Evolutionary conservation across 1,284 basidiomycete genomes (phyloP).

Genomic region (Ceratobasidium sp.): DNA sequence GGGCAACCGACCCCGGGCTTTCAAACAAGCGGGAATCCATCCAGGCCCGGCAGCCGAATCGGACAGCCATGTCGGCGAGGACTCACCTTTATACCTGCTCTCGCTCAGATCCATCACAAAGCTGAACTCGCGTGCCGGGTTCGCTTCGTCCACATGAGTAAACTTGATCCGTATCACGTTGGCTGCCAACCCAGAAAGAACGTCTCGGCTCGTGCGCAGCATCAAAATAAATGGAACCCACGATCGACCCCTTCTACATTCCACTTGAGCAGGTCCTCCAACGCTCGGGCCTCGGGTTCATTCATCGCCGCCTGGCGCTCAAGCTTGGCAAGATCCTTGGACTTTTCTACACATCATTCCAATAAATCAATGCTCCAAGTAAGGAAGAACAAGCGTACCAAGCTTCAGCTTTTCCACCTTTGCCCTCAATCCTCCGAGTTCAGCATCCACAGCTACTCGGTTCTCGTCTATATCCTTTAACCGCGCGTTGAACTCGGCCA

Average conservation of each 20-base stretch:
- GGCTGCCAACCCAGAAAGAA: constrained; percentile 52
- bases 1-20: background rate
- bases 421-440: constrained; percentile 24
- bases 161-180: constrained; percentile 82
- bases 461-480: constrained; percentile 37
- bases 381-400: background rate
- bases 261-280: constrained; percentile 73
- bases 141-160: constrained; percentile 70
- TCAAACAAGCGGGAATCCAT: background rate
- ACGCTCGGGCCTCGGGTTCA: constrained; percentile 67
- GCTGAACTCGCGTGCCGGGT: constrained; percentile 74
- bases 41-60: background rate
- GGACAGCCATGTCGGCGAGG: background rate
- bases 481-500: constrained; percentile 56
- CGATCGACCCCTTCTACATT: constrained; percentile 79
- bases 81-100: constrained; percentile 73
- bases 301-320: constrained; percentile 68
- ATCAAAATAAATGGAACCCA: constrained; percentile 52
- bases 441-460: constrained; percentile 37
- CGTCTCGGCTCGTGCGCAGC: background rate
- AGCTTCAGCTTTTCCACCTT: constrained; percentile 25
- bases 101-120: constrained; percentile 80
- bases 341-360: constrained; percentile 62
- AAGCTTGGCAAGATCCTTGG: constrained; percentile 60
- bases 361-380: background rate